A percentile compares a stretch with the other conserved stretches of the same genome.
Conservation (phyloP, 148 eudicot species). For the Rhododendron vialii region DNA sequence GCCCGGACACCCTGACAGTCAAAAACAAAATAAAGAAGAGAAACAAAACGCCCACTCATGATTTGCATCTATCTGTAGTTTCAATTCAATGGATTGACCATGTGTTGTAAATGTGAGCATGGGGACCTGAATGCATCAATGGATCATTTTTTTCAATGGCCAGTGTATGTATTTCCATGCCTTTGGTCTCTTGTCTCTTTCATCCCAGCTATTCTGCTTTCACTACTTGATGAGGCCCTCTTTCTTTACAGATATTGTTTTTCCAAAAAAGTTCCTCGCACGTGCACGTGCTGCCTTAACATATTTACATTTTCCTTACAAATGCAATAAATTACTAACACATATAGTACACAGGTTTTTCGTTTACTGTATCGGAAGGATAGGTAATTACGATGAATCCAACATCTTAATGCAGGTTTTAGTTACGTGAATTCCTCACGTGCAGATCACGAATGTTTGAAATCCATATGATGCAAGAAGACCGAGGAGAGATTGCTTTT, state of each 20-base stretch:
- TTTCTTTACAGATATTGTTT: neutral
- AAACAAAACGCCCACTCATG: neutral
- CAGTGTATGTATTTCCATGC: neutral
- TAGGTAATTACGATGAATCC: too few species aligned
- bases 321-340: neutral
- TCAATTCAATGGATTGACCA: neutral
- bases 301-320: neutral
- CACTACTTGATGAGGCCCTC: neutral
- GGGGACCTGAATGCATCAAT: neutral
- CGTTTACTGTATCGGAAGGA: too few species aligned
- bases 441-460: neutral
- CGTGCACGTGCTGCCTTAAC: neutral
- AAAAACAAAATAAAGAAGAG: too few species aligned
- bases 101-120: neutral
- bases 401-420: too few species aligned
- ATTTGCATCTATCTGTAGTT: neutral
- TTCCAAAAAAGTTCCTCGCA: neutral
- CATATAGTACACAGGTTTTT: too few species aligned
- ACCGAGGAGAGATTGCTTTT: neutral
- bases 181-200: constrained; percentile 2
- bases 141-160: neutral
- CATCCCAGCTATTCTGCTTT: constrained; percentile 1
- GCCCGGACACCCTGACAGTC: neutral
- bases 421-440: too few species aligned
- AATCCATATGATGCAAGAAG: too few species aligned